These are phyloP conservation scores for Mucor racemosus DNA, from an alignment of 371 early-diverging fungal genomes.

Conservation along the genomic window DNA sequence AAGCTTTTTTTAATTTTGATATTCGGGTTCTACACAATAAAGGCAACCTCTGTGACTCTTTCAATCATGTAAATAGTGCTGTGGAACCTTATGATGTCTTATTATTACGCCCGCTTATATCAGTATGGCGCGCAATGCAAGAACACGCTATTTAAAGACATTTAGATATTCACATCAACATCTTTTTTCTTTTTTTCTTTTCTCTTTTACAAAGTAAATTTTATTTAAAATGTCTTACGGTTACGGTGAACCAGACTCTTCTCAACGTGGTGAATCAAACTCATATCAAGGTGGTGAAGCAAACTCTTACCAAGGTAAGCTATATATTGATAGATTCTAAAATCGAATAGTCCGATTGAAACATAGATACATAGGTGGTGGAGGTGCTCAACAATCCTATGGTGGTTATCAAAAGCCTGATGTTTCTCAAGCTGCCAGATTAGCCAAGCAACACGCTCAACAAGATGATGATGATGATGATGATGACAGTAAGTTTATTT, in stretches of 20 bases:
- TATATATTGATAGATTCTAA: background rate
- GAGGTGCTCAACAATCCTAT: conserved; percentile 18
- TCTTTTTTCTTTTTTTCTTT: background rate
- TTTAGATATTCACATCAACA: background rate
- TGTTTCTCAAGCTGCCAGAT: conserved; percentile 33
- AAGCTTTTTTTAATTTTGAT: conserved; percentile 4
- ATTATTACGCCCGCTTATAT: conserved; percentile 10
- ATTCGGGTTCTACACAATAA: conserved; percentile 2
- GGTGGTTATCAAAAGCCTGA: conserved; percentile 28
- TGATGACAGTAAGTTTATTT: conserved; percentile 17
- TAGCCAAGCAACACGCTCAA: conserved; percentile 38
- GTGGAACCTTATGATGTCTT: conserved; percentile 19
- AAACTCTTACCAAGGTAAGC: conserved; percentile 30
- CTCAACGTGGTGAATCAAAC: conserved; percentile 16
- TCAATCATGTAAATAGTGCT: conserved; percentile 10
- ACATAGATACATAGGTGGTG: background rate
- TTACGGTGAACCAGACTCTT: background rate
- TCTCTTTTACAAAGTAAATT: background rate
- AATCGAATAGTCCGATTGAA: too few relatives aligned
- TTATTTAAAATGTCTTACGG: conserved; percentile 9
- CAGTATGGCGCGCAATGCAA: conserved; percentile 5
- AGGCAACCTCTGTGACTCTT: conserved; percentile 3
- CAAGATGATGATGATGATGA: conserved; percentile 30
- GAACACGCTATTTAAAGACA: conserved; percentile 6
- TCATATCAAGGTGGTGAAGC: conserved; percentile 22